phyloP scores from a whole-genome alignment of 1,284 basidiomycete species.

The Exobasidium cylindrosporum region DNA sequence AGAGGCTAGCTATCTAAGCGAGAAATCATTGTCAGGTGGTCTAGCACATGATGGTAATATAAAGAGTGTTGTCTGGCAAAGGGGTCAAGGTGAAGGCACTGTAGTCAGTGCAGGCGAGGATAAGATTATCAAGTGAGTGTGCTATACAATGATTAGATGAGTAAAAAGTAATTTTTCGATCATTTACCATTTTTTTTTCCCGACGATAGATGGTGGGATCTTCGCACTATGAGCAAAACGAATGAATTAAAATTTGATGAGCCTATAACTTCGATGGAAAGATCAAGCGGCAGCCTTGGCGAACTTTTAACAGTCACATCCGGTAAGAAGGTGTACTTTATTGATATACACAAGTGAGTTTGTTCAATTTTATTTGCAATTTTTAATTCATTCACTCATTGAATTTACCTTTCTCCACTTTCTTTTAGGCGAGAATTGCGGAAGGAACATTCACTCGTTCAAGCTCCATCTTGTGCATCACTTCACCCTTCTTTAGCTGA shows the following conservation, averaged over 20 bases:
- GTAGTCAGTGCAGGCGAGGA: slow-evolving; percentile 90
- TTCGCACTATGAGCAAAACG: slow-evolving; percentile 71
- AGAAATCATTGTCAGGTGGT: slow-evolving; percentile 60
- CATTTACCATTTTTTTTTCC: no score
- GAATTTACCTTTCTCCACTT: no score
- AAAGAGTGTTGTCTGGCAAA: slow-evolving; percentile 86
- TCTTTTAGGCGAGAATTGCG: slow-evolving; percentile 21
- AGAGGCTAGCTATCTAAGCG: slow-evolving; percentile 70
- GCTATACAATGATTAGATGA: no score
- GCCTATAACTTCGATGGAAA: slow-evolving; percentile 88
- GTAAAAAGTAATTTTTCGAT: no score
- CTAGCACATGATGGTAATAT: slow-evolving; percentile 76
- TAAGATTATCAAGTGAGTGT: slow-evolving; percentile 74
- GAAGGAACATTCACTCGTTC: slow-evolving; percentile 33
- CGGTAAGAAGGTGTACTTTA: slow-evolving; percentile 84
- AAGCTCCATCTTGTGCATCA: slow-evolving; percentile 79
- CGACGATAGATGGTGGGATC: slow-evolving; percentile 84
- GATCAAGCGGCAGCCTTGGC: slow-evolving; percentile 67
- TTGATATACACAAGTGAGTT: slow-evolving; percentile 57
- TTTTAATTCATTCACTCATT: background rate
- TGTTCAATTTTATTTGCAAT: no score
- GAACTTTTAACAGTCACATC: slow-evolving; percentile 83
- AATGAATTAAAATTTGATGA: slow-evolving; percentile 71
- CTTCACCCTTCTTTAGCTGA: slow-evolving; percentile 85
- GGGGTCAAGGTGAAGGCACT: slow-evolving; percentile 64